Percentiles rank a stretch among this genome's conserved stretches.
These are phyloP conservation scores for Vigna reflexopilosa DNA, from an alignment of 306 rosid genomes.

Conservation along the genomic window DNA sequence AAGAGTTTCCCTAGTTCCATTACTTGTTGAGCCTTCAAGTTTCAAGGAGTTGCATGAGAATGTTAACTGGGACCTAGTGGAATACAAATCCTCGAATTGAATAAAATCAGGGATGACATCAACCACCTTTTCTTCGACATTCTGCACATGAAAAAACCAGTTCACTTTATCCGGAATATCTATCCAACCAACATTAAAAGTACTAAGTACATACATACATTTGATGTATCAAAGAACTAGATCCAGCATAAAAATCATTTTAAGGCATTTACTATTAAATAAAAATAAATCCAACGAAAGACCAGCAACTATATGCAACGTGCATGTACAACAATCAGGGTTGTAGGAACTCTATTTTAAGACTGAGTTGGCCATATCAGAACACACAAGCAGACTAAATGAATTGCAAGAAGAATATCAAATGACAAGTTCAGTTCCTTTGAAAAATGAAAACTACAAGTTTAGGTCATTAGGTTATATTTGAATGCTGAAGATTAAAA, in stretches of 20 bases:
- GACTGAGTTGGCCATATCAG: constrained; percentile 26
- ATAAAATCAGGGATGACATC: constrained; percentile 59
- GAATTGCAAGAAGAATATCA: background rate
- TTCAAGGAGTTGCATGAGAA: constrained; percentile 60
- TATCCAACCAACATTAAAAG: constrained; percentile 2
- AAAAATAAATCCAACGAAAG: constrained; percentile 16
- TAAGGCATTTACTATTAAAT: background rate
- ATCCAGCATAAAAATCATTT: constrained; percentile 19
- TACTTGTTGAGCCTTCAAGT: constrained; percentile 54
- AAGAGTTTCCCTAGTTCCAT: constrained; percentile 48
- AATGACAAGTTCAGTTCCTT: too few relatives aligned
- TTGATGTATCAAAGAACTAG: constrained; percentile 20
- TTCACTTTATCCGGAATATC: constrained; percentile 12
- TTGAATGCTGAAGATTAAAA: background rate
- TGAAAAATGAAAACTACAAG: background rate
- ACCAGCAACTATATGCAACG: background rate
- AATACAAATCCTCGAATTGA: constrained; percentile 51
- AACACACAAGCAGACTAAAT: constrained; percentile 30
- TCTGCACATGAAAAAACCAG: constrained; percentile 53
- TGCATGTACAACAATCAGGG: background rate
- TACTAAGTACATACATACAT: background rate
- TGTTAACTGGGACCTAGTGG: constrained; percentile 51
- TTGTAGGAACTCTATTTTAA: background rate
- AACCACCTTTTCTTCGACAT: constrained; percentile 48
- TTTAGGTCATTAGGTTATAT: background rate